These are phyloP conservation scores for Galerina marginata DNA, from an alignment of 768 basidiomycete genomes.

Conservation along the genomic window DNA sequence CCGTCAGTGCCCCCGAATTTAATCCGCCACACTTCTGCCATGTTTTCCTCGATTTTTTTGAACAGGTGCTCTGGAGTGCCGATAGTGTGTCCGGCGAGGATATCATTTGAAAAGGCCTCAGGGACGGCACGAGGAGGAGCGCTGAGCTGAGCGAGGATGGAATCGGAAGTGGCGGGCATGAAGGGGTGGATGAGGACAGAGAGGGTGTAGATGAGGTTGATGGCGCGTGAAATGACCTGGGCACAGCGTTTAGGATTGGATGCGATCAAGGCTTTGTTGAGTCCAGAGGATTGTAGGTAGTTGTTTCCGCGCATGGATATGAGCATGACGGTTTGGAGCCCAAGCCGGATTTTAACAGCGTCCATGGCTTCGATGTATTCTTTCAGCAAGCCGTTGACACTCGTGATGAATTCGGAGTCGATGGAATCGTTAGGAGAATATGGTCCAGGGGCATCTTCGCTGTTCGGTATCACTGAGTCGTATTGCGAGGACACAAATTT, in stretches of 20 bases:
- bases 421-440: constrained; percentile 67
- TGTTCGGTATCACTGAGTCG: constrained; percentile 79
- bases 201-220: constrained; percentile 92
- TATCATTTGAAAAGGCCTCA: constrained; percentile 73
- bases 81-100: constrained; percentile 85
- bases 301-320: constrained; percentile 89
- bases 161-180: constrained; percentile 90
- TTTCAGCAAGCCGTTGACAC: constrained; percentile 78
- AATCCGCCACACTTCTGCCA: constrained; percentile 80
- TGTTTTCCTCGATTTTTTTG: constrained; percentile 90
- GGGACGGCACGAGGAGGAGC: constrained; percentile 87
- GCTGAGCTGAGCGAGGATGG: constrained; percentile 86
- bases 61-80: constrained; percentile 91
- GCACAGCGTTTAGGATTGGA: constrained; percentile 86
- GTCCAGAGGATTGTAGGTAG: constrained; percentile 91
- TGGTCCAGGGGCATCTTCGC: constrained; percentile 70
- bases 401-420: constrained; percentile 78
- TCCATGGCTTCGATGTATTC: constrained; percentile 92
- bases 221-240: constrained; percentile 85
- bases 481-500: constrained; percentile 93
- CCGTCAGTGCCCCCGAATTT: constrained; percentile 75
- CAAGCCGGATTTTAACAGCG: constrained; percentile 84
- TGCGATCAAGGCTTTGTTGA: constrained; percentile 88
- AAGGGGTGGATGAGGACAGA: constrained; percentile 90
- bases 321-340: constrained; percentile 88